These are phyloP conservation scores for Multifurca ochricompacta DNA, from an alignment of 768 basidiomycete species.

Conservation along the genomic window DNA sequence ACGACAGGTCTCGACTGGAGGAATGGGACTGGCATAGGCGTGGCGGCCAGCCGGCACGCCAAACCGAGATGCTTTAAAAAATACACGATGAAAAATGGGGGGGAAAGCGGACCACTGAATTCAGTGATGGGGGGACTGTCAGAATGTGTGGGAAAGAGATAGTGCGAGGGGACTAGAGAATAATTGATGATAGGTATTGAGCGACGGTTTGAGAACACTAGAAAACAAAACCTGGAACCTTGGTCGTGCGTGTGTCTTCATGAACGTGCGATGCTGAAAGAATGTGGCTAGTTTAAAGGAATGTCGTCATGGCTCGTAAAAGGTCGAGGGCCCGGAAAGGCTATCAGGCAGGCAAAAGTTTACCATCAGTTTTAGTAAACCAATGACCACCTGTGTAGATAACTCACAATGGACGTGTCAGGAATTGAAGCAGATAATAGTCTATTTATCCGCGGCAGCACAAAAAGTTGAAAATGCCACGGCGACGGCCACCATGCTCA, in stretches of 20 bases:
- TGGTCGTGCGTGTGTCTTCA: conserved; percentile 1
- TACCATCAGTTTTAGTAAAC: neutral
- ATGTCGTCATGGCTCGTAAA: conserved; percentile 9
- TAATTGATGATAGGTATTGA: conserved; percentile 1
- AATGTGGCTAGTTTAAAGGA: neutral
- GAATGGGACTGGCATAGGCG: neutral
- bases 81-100: conserved; percentile 9
- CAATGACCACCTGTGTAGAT: neutral
- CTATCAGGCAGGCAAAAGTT: neutral
- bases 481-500: conserved; percentile 43
- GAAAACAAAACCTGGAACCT: conserved; percentile 1
- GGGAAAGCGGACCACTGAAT: neutral
- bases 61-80: neutral
- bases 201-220: conserved; percentile 7
- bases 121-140: neutral
- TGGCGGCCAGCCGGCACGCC: conserved; percentile 5
- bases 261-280: conserved; percentile 5
- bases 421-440: neutral
- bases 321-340: conserved; percentile 4
- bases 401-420: conserved; percentile 5
- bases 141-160: neutral
- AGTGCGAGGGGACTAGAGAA: conserved; percentile 3
- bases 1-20: conserved; percentile 4
- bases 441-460: conserved; percentile 56
- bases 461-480: conserved; percentile 55